Percentiles rank a stretch among this genome's conserved stretches.
These are phyloP conservation scores for Terana coerulea DNA, from an alignment of 768 basidiomycete genomes.

Conservation along the genomic window DNA sequence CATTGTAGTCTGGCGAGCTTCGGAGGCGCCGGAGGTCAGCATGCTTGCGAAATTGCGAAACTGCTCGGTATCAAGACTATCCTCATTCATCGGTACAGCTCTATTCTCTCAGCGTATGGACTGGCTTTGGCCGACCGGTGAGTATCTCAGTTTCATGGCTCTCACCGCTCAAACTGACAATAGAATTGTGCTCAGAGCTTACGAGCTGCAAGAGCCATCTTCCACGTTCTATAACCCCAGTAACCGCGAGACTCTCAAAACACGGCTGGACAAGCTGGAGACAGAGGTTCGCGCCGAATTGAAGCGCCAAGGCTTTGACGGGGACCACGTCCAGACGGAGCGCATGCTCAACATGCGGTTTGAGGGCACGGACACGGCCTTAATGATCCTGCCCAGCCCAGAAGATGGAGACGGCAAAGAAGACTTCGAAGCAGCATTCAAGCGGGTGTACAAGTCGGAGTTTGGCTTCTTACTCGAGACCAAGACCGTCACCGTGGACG, in stretches of 20 bases:
- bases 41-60: conserved; percentile 88
- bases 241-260: conserved; percentile 49
- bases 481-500: conserved; percentile 84
- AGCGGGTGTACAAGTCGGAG: conserved; percentile 74
- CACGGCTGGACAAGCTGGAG: conserved; percentile 69
- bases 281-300: conserved; percentile 62
- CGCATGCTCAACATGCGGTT: conserved; percentile 91
- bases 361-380: conserved; percentile 87
- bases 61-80: conserved; percentile 85
- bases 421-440: conserved; percentile 81
- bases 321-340: conserved; percentile 67
- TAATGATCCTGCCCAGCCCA: conserved; percentile 72
- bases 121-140: conserved; percentile 84
- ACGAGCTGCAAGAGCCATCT: conserved; percentile 86
- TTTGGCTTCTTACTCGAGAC: conserved; percentile 90
- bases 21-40: conserved; percentile 88
- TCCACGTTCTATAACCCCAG: conserved; percentile 71
- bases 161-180: too few species aligned
- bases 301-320: conserved; percentile 77
- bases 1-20: conserved; percentile 70
- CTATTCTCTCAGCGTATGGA: conserved; percentile 91
- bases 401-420: conserved; percentile 51
- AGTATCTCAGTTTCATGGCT: conserved; percentile 14
- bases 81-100: conserved; percentile 87
- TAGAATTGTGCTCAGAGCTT: conserved; percentile 51